Conservation (phyloP, 75 land plant genomes). For the Cunninghamia lanceolata region DNA sequence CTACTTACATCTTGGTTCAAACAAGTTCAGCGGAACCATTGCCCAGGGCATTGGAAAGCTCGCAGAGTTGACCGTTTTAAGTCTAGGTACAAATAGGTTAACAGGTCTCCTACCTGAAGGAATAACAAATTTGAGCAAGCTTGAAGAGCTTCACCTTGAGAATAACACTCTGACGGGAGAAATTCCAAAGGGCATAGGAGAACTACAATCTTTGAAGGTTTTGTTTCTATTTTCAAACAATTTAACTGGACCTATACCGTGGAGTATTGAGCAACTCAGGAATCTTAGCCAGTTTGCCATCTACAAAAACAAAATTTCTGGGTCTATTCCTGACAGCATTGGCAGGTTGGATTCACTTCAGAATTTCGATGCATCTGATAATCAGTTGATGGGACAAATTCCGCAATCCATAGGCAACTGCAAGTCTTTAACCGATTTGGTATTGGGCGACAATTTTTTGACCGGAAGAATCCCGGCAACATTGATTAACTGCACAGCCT, state of each 20-base stretch:
- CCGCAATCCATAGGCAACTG: conserved; percentile 7
- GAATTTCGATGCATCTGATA: conserved; percentile 13
- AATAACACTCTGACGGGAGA: conserved; percentile 24
- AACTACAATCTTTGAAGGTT: conserved; percentile 8
- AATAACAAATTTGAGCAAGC: neutral
- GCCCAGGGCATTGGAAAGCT: conserved; percentile 26
- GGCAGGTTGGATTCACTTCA: conserved; percentile 17
- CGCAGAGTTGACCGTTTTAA: neutral
- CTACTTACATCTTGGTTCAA: conserved; percentile 17
- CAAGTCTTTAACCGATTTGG: too few relatives aligned
- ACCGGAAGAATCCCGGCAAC: too few relatives aligned
- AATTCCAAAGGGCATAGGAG: conserved; percentile 29
- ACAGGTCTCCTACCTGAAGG: neutral
- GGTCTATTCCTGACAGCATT: conserved; percentile 37
- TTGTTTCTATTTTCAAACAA: too few relatives aligned
- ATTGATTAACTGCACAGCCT: too few relatives aligned
- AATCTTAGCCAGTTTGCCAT: conserved; percentile 12
- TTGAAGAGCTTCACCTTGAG: neutral
- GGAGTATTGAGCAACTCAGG: too few relatives aligned
- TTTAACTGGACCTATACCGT: too few relatives aligned
- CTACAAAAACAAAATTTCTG: conserved; percentile 25
- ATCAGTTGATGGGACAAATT: conserved; percentile 24
- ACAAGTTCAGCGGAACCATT: conserved; percentile 28
- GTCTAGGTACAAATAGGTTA: neutral
- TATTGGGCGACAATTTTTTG: too few relatives aligned